Evolutionary conservation across 106 monocot genomes (phyloP).

Genomic region (Agapanthus africanus): DNA sequence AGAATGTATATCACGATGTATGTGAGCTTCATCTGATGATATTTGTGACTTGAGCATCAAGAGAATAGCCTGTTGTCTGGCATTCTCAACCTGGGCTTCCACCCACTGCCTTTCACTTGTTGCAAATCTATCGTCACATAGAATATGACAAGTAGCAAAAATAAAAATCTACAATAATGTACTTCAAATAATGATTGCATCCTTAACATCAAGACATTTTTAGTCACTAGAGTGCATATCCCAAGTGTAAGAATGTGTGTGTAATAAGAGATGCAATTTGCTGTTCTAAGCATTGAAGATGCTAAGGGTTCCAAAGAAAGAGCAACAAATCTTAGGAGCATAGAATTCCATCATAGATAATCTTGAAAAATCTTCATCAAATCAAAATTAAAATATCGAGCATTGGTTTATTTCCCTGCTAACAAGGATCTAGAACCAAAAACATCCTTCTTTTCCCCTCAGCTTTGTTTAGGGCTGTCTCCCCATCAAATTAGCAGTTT

Average conservation of each 20-base stretch:
- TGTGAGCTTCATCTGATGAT: slow-evolving; percentile 91
- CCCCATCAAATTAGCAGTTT: neutral
- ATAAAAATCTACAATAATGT: neutral
- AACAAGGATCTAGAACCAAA: neutral
- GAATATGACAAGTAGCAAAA: neutral
- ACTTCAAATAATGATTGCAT: too few relatives aligned
- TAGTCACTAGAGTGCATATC: neutral
- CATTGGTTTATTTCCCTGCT: neutral
- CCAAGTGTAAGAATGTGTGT: neutral
- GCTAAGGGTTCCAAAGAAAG: neutral
- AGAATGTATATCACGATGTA: slow-evolving; percentile 84
- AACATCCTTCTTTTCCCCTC: neutral
- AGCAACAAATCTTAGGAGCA: neutral
- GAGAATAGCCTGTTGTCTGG: slow-evolving; percentile 91
- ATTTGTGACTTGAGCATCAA: slow-evolving; percentile 70
- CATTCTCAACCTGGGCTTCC: slow-evolving; percentile 97
- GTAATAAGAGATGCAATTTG: too few relatives aligned
- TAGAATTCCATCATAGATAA: neutral
- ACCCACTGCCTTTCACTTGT: slow-evolving; percentile 99
- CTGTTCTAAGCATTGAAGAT: neutral
- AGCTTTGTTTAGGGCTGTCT: neutral
- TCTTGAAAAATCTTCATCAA: neutral
- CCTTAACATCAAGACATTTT: neutral
- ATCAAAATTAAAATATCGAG: neutral
- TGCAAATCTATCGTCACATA: slow-evolving; percentile 60